Evolutionary conservation across 768 basidiomycete genomes (phyloP).

Genomic region (Termitomyces sp.): DNA sequence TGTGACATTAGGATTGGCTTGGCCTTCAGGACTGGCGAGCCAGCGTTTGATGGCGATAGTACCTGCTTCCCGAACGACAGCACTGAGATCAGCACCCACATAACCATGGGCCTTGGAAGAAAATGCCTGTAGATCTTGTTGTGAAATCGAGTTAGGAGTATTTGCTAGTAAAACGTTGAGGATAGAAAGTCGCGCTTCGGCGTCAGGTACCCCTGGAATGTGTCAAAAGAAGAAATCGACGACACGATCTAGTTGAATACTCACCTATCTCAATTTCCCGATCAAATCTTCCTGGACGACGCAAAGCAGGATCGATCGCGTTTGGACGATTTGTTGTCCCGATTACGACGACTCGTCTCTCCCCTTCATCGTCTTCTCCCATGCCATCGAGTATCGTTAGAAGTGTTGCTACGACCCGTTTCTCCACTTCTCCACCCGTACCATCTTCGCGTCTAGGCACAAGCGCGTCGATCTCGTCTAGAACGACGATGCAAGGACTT

Average conservation of each 20-base stretch:
- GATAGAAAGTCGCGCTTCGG: conserved; percentile 78
- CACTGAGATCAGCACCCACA: conserved; percentile 93
- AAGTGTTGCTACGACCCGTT: conserved; percentile 91
- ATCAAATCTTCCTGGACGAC: conserved; percentile 89
- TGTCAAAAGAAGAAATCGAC: conserved; percentile 2
- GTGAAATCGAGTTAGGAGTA: conserved; percentile 68
- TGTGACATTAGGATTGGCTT: conserved; percentile 10
- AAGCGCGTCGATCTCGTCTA: conserved; percentile 95
- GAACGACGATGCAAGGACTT: conserved; percentile 88
- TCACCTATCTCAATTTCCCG: conserved; percentile 92
- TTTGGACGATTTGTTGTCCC: conserved; percentile 96
- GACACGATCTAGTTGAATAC: conserved; percentile 10
- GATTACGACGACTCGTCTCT: conserved; percentile 80
- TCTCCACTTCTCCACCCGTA: conserved; percentile 92
- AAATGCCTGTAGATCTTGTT: conserved; percentile 54
- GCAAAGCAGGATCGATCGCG: conserved; percentile 88
- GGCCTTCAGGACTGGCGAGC: conserved; percentile 30
- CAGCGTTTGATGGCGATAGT: conserved; percentile 87
- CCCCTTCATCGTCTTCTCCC: conserved; percentile 38
- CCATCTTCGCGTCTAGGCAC: conserved; percentile 88
- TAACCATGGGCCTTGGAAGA: conserved; percentile 89
- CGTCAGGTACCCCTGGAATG: conserved; percentile 76
- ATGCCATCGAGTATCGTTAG: conserved; percentile 94
- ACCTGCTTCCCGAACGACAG: conserved; percentile 90
- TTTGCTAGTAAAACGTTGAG: conserved; percentile 78